These are phyloP conservation scores for Yamadazyma buinensis DNA, from an alignment of 1,139 yeast species.

Conservation along the genomic window DNA sequence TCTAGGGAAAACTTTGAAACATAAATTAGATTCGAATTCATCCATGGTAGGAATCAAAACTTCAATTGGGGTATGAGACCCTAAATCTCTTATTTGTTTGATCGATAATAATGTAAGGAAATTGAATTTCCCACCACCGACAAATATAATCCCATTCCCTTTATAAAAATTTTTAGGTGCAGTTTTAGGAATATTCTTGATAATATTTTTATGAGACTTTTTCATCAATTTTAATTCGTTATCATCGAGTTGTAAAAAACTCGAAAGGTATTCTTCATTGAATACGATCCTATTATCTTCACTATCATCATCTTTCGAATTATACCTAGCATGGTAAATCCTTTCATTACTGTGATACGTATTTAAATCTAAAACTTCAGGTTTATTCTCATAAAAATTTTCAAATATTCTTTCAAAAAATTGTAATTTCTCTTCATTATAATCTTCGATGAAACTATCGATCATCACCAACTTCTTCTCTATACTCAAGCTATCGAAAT, in stretches of 20 bases:
- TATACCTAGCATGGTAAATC: slow-evolving; percentile 50
- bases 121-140: slow-evolving; percentile 55
- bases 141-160: slow-evolving; percentile 75
- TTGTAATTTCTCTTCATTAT: slow-evolving; percentile 5
- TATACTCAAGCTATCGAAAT: slow-evolving; percentile 9
- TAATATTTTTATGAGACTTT: slow-evolving; percentile 50
- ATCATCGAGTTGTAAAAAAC: slow-evolving; percentile 50
- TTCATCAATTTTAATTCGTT: slow-evolving; percentile 39
- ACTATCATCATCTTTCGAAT: slow-evolving; percentile 24
- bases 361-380: slow-evolving; percentile 27
- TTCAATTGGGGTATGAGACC: slow-evolving; percentile 70
- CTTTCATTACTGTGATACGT: slow-evolving; percentile 35
- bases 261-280: slow-evolving; percentile 46
- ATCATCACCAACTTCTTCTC: slow-evolving; percentile 9
- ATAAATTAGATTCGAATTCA: slow-evolving; percentile 68
- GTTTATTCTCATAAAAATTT: slow-evolving; percentile 35
- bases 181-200: slow-evolving; percentile 43
- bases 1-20: slow-evolving; percentile 61
- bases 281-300: slow-evolving; percentile 23
- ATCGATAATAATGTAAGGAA: slow-evolving; percentile 69
- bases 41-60: slow-evolving; percentile 66
- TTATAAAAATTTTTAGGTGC: slow-evolving; percentile 45
- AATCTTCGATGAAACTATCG: slow-evolving; percentile 7
- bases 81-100: slow-evolving; percentile 58
- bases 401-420: slow-evolving; percentile 36